These are phyloP conservation scores for Didymella exigua DNA, from an alignment of 2,329 filamentous ascomycete genomes.

Conservation along the genomic window DNA sequence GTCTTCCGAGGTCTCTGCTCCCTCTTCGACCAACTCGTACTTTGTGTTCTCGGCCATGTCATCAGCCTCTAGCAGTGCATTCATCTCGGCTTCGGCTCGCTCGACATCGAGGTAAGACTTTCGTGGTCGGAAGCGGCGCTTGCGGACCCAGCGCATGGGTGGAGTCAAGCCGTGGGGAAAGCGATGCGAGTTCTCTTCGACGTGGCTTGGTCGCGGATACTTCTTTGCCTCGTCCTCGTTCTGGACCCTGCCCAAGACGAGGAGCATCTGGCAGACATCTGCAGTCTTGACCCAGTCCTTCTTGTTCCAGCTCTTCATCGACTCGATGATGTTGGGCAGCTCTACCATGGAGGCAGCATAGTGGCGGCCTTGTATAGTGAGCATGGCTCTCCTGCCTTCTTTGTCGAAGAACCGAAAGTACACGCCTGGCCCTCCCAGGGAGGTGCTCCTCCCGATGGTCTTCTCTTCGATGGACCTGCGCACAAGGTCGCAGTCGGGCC, in stretches of 20 bases:
- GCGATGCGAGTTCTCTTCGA: constrained; percentile 69
- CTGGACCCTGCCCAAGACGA: constrained; percentile 72
- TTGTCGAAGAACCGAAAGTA: constrained; percentile 77
- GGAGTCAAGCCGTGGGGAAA: constrained; percentile 88
- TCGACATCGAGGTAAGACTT: constrained; percentile 83
- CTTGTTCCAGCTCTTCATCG: constrained; percentile 92
- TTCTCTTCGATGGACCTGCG: constrained; percentile 75
- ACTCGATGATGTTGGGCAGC: constrained; percentile 84
- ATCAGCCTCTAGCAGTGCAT: constrained; percentile 74
- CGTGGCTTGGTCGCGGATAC: constrained; percentile 70
- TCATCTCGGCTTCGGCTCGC: constrained; percentile 80
- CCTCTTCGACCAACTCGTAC: constrained; percentile 62
- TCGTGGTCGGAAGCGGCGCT: constrained; percentile 81
- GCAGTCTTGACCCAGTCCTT: constrained; percentile 86
- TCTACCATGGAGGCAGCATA: constrained; percentile 84
- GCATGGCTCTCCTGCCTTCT: constrained; percentile 73
- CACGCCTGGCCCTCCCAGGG: constrained; percentile 75
- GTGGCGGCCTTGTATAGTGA: constrained; percentile 70
- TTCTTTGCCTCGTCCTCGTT: constrained; percentile 58
- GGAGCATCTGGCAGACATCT: constrained; percentile 86
- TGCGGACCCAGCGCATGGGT: constrained; percentile 83
- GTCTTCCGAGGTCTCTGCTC: constrained; percentile 52
- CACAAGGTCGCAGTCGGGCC: constrained; percentile 84
- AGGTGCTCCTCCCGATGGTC: constrained; percentile 70
- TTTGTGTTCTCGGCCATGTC: constrained; percentile 60